Evolutionary conservation across 371 early-diverging fungal genomes (phyloP).

Genomic region (Syncephalis fuscata): DNA sequence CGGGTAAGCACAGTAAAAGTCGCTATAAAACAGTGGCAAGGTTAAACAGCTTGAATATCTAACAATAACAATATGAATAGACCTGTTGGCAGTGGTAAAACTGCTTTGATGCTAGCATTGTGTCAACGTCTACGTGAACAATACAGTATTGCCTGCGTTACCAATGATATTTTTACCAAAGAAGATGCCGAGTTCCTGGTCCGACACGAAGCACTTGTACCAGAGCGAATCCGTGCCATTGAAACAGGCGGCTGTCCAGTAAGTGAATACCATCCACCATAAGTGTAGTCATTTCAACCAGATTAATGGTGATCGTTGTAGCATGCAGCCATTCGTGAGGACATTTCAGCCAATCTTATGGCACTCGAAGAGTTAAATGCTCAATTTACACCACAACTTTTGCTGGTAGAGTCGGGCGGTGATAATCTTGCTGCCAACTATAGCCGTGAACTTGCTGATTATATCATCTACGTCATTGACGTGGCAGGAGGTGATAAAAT

Average conservation of each 20-base stretch:
- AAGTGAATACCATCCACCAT: too few relatives aligned
- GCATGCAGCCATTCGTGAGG: constrained; percentile 89
- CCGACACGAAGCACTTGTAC: constrained; percentile 66
- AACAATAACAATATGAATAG: constrained; percentile 14
- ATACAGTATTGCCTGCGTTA: constrained; percentile 71
- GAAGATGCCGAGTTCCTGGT: constrained; percentile 90
- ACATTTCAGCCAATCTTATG: constrained; percentile 84
- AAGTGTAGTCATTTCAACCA: too few relatives aligned
- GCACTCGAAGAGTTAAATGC: constrained; percentile 78
- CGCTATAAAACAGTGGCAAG: background rate
- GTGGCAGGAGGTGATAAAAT: constrained; percentile 92
- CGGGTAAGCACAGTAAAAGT: constrained; percentile 33
- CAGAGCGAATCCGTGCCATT: constrained; percentile 74
- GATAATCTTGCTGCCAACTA: constrained; percentile 91
- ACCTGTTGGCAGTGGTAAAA: constrained; percentile 90
- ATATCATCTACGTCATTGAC: constrained; percentile 92
- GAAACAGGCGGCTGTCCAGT: constrained; percentile 88
- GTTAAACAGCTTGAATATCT: background rate
- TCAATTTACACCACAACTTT: constrained; percentile 58
- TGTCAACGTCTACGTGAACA: constrained; percentile 62
- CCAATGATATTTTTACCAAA: constrained; percentile 74
- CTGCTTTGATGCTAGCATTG: constrained; percentile 82
- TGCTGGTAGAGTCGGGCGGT: constrained; percentile 85
- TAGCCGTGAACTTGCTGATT: constrained; percentile 73
- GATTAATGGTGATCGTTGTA: too few relatives aligned